Conservation (phyloP, 2,329 filamentous ascomycete genomes). For the Neonectria hederae region DNA sequence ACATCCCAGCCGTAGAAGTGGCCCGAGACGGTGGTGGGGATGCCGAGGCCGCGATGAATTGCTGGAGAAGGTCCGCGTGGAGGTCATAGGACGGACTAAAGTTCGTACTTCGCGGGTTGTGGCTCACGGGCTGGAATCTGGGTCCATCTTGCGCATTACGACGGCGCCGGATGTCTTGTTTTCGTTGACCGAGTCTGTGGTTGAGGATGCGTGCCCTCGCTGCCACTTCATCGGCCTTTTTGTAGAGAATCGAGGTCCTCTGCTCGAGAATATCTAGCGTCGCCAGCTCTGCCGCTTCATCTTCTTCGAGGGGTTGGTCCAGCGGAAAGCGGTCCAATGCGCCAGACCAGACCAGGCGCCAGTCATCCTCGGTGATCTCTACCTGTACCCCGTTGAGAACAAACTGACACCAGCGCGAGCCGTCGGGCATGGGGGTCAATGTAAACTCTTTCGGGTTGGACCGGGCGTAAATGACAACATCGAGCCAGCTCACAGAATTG, state of each 20-base stretch:
- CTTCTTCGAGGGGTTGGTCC: constrained; percentile 82
- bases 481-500: constrained; percentile 79
- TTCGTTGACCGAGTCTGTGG: constrained; percentile 67
- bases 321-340: constrained; percentile 82
- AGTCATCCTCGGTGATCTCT: constrained; percentile 90
- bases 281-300: constrained; percentile 85
- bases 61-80: constrained; percentile 64
- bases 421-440: constrained; percentile 73
- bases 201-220: constrained; percentile 76
- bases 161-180: constrained; percentile 44
- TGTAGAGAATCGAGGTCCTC: constrained; percentile 79
- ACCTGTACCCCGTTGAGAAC: constrained; percentile 82
- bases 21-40: constrained; percentile 41
- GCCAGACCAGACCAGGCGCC: constrained; percentile 82
- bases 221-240: constrained; percentile 79
- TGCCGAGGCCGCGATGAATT: constrained; percentile 52
- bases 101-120: constrained; percentile 37
- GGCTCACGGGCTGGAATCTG: constrained; percentile 49
- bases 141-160: constrained; percentile 45
- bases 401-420: constrained; percentile 80
- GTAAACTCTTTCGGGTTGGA: constrained; percentile 82
- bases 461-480: constrained; percentile 85
- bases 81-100: constrained; percentile 55
- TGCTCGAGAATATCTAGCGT: constrained; percentile 86
- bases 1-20: constrained; percentile 41